Evolutionary conservation across 495 filamentous ascomycete genomes (phyloP).

Genomic region (Aspergillus bridgeri): DNA sequence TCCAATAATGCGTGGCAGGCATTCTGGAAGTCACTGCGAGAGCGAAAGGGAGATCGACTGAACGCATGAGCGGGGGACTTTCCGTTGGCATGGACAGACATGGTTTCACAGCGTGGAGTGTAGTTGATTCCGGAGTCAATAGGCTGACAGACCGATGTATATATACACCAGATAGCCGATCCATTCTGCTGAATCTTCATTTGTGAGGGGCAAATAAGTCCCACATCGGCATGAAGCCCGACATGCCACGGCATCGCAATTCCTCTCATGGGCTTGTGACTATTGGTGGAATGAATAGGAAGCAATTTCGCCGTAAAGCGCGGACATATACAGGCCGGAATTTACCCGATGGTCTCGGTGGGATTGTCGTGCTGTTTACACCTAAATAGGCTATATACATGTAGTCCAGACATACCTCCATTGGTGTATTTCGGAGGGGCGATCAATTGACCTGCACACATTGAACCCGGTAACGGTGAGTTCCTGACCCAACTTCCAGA

Average conservation of each 20-base stretch:
- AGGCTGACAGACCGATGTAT: not conserved
- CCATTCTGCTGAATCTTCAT: not conserved
- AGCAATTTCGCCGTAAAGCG: not conserved
- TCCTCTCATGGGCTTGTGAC: not conserved
- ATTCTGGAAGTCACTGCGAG: slow-evolving; percentile 52
- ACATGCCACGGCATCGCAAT: not conserved
- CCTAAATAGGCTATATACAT: not conserved
- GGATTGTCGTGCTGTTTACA: not conserved
- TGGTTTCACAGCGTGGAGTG: slow-evolving; percentile 7
- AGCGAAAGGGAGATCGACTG: slow-evolving; percentile 29
- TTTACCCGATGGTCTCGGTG: not conserved
- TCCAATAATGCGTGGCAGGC: slow-evolving; percentile 58
- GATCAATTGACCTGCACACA: not conserved
- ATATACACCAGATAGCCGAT: not conserved
- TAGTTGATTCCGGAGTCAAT: not conserved
- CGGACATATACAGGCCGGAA: not conserved
- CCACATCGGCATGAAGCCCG: not conserved
- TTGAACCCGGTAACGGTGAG: not conserved
- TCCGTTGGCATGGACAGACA: slow-evolving; percentile 21
- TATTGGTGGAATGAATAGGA: not conserved
- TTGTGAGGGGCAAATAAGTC: not conserved
- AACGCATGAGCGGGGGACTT: slow-evolving; percentile 21
- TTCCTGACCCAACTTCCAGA: not conserved
- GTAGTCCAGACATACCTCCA: too few relatives aligned
- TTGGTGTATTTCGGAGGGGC: too few relatives aligned